Conservation (phyloP, 2,329 filamentous ascomycete genomes). For the Sporothrix luriei region DNA sequence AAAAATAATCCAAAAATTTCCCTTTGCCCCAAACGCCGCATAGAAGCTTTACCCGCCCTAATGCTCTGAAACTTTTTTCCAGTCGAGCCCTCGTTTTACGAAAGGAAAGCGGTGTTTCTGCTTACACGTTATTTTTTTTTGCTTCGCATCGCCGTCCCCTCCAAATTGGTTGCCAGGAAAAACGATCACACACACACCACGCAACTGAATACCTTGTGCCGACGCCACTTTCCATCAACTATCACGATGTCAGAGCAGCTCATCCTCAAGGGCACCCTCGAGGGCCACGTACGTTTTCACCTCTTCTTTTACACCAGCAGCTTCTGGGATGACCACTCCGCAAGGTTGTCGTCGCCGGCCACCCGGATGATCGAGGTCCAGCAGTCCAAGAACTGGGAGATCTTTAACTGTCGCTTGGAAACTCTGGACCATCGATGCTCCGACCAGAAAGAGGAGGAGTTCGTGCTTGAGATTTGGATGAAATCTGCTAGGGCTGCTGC, state of each 20-base stretch:
- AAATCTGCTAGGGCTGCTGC: background rate
- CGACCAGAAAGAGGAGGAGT: conserved; percentile 3
- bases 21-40: conserved; percentile 20
- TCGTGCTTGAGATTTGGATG: background rate
- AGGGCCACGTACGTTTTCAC: conserved; percentile 79
- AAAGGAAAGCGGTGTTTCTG: conserved; percentile 22
- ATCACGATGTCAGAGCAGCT: conserved; percentile 83
- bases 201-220: conserved; percentile 24
- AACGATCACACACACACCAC: conserved; percentile 28
- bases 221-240: conserved; percentile 37
- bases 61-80: conserved; percentile 34
- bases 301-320: background rate
- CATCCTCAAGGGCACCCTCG: conserved; percentile 94
- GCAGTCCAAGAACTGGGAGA: background rate
- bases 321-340: background rate
- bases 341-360: conserved; percentile 16
- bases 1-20: conserved; percentile 33
- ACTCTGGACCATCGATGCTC: background rate
- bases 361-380: background rate
- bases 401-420: background rate
- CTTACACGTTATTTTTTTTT: conserved; percentile 30
- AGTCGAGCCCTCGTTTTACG: conserved; percentile 31
- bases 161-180: conserved; percentile 31
- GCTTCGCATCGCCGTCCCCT: conserved; percentile 30
- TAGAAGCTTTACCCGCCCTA: conserved; percentile 32